phyloP scores from a whole-genome alignment of 495 filamentous ascomycete species.

The Penicillium angulare region DNA sequence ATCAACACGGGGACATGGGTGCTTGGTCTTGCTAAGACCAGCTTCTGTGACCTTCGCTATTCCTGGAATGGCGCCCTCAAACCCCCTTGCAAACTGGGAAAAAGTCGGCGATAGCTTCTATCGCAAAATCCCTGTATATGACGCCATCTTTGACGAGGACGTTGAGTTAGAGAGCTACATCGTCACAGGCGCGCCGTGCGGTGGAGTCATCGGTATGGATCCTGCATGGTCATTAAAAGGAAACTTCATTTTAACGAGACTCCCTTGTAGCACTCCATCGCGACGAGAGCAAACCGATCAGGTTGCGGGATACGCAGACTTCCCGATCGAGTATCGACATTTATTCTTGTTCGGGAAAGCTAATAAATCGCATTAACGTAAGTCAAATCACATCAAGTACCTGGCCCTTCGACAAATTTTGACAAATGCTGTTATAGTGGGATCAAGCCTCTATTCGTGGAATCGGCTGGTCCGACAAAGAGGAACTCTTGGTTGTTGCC shows the following conservation, averaged over 20 bases:
- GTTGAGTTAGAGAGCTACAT: conserved; percentile 94
- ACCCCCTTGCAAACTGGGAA: conserved; percentile 90
- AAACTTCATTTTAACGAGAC: not conserved
- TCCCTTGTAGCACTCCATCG: conserved; percentile 71
- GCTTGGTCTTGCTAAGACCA: conserved; percentile 15
- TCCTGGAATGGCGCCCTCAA: conserved; percentile 42
- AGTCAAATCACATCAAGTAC: conserved; percentile 22
- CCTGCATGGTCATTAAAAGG: not conserved
- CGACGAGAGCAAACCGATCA: conserved; percentile 79
- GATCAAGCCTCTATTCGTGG: conserved; percentile 87
- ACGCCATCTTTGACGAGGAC: conserved; percentile 85
- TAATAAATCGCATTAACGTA: conserved; percentile 69
- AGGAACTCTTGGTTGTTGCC: conserved; percentile 85
- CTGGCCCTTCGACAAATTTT: too few relatives aligned
- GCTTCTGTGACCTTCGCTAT: conserved; percentile 7
- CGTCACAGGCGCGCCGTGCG: conserved; percentile 89
- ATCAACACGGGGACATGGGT: conserved; percentile 22
- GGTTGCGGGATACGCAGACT: conserved; percentile 67
- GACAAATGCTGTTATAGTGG: conserved; percentile 72
- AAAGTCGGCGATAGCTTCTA: conserved; percentile 89
- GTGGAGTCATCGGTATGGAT: conserved; percentile 80
- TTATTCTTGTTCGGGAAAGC: conserved; percentile 87
- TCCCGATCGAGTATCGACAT: conserved; percentile 87
- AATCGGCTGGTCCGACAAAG: conserved; percentile 95
- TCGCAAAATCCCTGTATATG: conserved; percentile 89